Evolutionary conservation across 371 early-diverging fungal genomes (phyloP).

Genomic region (Actinomortierella ambigua): DNA sequence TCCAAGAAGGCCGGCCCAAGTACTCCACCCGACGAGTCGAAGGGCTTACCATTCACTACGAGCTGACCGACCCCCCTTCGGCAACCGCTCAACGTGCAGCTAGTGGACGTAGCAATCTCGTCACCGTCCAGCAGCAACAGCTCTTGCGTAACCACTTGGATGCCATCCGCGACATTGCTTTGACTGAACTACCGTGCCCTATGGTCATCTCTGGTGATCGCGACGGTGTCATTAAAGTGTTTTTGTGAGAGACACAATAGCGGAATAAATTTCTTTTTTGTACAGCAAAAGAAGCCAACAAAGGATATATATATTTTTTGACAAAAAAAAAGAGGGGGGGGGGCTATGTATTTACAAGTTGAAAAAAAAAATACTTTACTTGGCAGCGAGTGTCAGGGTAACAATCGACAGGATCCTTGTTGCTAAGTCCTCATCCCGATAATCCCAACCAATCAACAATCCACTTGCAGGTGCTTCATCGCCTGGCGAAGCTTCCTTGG

Average conservation of each 20-base stretch:
- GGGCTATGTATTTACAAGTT: not conserved
- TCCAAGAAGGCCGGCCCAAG: constrained; percentile 62
- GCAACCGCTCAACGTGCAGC: constrained; percentile 20
- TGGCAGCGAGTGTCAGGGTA: constrained; percentile 28
- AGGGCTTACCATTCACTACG: constrained; percentile 59
- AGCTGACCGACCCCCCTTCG: constrained; percentile 49
- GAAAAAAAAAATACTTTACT: not conserved
- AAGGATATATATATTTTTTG: no score
- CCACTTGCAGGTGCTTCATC: constrained; percentile 11
- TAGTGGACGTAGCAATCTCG: constrained; percentile 36
- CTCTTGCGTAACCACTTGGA: constrained; percentile 73
- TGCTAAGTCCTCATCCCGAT: constrained; percentile 50
- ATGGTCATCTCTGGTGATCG: constrained; percentile 81
- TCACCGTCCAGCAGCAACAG: constrained; percentile 57
- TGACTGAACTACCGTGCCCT: constrained; percentile 78
- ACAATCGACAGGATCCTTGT: constrained; percentile 44
- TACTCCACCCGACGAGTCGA: constrained; percentile 65
- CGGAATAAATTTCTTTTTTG: not conserved
- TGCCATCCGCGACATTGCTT: constrained; percentile 70
- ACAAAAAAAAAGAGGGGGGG: not conserved
- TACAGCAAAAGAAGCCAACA: not conserved
- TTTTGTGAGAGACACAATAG: constrained; percentile 44
- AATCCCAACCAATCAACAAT: constrained; percentile 48
- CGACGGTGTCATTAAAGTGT: constrained; percentile 83
- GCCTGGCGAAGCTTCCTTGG: constrained; percentile 20